These are phyloP conservation scores for Comarum palustre DNA, from an alignment of 306 rosid species.

Conservation along the genomic window DNA sequence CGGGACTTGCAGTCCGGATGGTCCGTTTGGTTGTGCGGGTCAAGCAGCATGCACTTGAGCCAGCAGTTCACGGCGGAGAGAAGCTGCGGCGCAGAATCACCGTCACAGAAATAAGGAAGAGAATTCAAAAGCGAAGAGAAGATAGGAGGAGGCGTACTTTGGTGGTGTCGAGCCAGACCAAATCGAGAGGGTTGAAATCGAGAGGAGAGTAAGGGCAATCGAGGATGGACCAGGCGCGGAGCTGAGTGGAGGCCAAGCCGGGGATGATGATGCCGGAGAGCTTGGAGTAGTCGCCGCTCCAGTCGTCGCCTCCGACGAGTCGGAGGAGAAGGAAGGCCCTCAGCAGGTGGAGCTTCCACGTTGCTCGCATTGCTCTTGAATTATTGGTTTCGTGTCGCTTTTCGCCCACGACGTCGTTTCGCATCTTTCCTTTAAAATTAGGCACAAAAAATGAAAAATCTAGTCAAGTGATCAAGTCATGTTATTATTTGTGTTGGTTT, in stretches of 20 bases:
- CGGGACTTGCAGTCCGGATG: constrained; percentile 93
- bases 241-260: constrained; percentile 97
- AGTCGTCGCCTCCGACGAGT: constrained; percentile 29
- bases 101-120: not conserved
- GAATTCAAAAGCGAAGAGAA: constrained; percentile 4
- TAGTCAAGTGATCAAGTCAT: too few species aligned
- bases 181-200: constrained; percentile 98
- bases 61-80: constrained; percentile 97
- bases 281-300: constrained; percentile 67
- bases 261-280: constrained; percentile 95
- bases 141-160: constrained; percentile 42
- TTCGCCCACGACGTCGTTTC: too few species aligned
- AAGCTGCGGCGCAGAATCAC: constrained; percentile 47
- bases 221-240: constrained; percentile 96
- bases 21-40: constrained; percentile 91
- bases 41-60: constrained; percentile 91
- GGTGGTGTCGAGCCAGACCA: constrained; percentile 98
- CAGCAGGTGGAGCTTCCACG: constrained; percentile 27
- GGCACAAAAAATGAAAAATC: too few species aligned
- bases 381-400: not conserved
- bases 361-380: constrained; percentile 21
- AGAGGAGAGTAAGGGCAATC: constrained; percentile 96
- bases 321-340: constrained; percentile 12
- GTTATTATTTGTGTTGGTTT: not conserved
- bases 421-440: too few species aligned